Base-by-base conservation (phyloP, 108 stramenopile species). In the Chaetoceros muelleri region DNA sequence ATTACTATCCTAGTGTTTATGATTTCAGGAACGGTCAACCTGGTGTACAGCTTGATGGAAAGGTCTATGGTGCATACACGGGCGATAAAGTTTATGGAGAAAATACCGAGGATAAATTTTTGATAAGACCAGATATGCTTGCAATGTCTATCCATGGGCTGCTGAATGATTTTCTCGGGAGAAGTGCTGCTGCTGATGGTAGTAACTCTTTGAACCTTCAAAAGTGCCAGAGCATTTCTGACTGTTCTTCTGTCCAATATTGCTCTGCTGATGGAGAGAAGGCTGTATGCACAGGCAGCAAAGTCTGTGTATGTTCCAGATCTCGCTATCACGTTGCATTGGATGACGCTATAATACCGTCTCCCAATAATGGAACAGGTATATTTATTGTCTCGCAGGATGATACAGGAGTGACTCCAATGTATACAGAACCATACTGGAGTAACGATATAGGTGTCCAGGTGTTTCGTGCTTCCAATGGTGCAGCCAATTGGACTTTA, bases 391-490 rank as follows among this genome's bases (percentile, higher is more conserved):
- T 80, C 16, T 46, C 62, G 0, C 63, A 48, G 2, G 65, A 72
- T 30, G 89, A 91, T 57, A 67, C 69, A 26, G 83, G 81, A n/a
- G 46, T 81, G 2, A 85, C 77, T 69, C 71, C 85, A 48, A 44
- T 91, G 64, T 87, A 75, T 57, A 82, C 85, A 1, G 89, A 91
- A 64, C 89, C 89, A 8, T 85, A 69, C 54, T 91, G 89, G 89
- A 74, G 72, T 13, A 64, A 50, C 52, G 52, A 56, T 57, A 81
- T 91, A 8, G 85, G 85, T 24, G 79, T 91, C 2, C 65, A 71
- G 29, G 73, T 85, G 50, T 91, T 77, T 55, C 75, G 82, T 2
- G 59, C 26, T 7, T 26, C 53, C 13, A 25, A 25, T 7, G 25
- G 28, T 25, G 3, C 53, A 18, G 53, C 28, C 2, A 54, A 27